Percentiles rank a stretch among this genome's conserved stretches.
These are phyloP conservation scores for Arthrobotrys megalospora DNA, from an alignment of 2,329 filamentous ascomycete species.

Conservation along the genomic window DNA sequence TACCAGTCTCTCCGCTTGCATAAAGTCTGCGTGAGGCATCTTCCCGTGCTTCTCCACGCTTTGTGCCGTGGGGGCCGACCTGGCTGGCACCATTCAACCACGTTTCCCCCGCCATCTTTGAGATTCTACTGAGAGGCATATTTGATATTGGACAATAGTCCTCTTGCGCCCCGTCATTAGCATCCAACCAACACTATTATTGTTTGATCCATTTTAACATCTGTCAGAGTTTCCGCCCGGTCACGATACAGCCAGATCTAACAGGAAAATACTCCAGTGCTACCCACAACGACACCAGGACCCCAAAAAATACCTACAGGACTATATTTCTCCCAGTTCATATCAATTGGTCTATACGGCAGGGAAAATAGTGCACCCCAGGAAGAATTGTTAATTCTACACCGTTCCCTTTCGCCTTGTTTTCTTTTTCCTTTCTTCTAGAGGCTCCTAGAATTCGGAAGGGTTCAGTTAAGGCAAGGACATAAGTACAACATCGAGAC, in stretches of 20 bases:
- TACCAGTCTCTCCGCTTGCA: slow-evolving; percentile 38
- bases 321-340: neutral
- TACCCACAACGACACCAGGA: slow-evolving; percentile 23
- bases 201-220: slow-evolving; percentile 43
- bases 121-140: slow-evolving; percentile 44
- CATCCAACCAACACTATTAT: slow-evolving; percentile 54
- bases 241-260: slow-evolving; percentile 27
- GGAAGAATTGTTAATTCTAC: neutral
- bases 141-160: slow-evolving; percentile 49
- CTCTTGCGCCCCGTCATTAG: slow-evolving; percentile 1
- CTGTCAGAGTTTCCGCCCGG: slow-evolving; percentile 28
- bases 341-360: slow-evolving; percentile 1
- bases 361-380: neutral
- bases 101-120: slow-evolving; percentile 58
- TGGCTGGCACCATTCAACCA: slow-evolving; percentile 57
- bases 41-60: slow-evolving; percentile 46
- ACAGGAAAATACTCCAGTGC: slow-evolving; percentile 27
- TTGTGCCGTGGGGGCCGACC: slow-evolving; percentile 55
- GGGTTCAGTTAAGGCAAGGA: slow-evolving; percentile 28
- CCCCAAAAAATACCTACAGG: slow-evolving; percentile 10
- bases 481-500: slow-evolving; percentile 47
- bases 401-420: neutral
- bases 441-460: slow-evolving; percentile 34
- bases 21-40: slow-evolving; percentile 42
- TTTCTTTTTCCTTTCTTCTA: slow-evolving; percentile 31